These are phyloP conservation scores for Sphaerulina vaccinii DNA, from an alignment of 2,329 filamentous ascomycete genomes.

Conservation along the genomic window DNA sequence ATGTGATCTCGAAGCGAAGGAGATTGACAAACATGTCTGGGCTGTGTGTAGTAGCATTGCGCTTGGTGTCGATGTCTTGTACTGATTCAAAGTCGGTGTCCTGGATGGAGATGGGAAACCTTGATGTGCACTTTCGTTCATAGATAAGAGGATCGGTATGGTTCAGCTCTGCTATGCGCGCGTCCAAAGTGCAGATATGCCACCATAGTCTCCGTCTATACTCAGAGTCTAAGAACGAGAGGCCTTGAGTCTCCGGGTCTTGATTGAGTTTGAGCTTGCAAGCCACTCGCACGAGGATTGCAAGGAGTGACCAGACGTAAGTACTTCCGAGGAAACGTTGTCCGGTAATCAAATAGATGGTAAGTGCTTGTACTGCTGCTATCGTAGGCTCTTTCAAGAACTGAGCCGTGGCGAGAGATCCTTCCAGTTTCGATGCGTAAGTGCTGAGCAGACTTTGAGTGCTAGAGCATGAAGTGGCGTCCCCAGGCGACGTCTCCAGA, in stretches of 20 bases:
- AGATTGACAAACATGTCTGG: slow-evolving; percentile 22
- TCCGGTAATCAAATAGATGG: slow-evolving; percentile 22
- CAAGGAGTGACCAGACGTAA: slow-evolving; percentile 23
- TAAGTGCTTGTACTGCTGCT: slow-evolving; percentile 20
- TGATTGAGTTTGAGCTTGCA: slow-evolving; percentile 24
- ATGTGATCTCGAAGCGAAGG: slow-evolving; percentile 26
- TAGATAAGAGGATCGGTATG: slow-evolving; percentile 24
- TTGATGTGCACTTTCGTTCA: slow-evolving; percentile 23
- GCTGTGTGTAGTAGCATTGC: slow-evolving; percentile 10
- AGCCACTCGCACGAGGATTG: slow-evolving; percentile 23
- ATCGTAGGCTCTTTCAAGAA: slow-evolving; percentile 24
- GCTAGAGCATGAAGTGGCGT: slow-evolving; percentile 8
- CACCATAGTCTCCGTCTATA: slow-evolving; percentile 27
- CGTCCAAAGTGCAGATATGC: slow-evolving; percentile 27
- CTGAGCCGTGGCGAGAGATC: slow-evolving; percentile 14
- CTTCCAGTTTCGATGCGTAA: slow-evolving; percentile 19
- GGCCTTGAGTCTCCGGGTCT: slow-evolving; percentile 22
- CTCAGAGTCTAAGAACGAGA: slow-evolving; percentile 21
- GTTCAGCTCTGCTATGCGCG: slow-evolving; percentile 22
- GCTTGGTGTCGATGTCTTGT: slow-evolving; percentile 16
- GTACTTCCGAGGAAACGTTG: slow-evolving; percentile 15
- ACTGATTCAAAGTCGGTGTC: slow-evolving; percentile 16
- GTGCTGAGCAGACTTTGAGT: slow-evolving; percentile 11
- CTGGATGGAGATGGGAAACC: slow-evolving; percentile 19
- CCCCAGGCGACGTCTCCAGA: slow-evolving; percentile 10